Evolutionary conservation across 2,329 filamentous ascomycete genomes (phyloP), one percentile per base, ranked within the genome.

Genomic region (Colletotrichum liaoningense): DNA sequence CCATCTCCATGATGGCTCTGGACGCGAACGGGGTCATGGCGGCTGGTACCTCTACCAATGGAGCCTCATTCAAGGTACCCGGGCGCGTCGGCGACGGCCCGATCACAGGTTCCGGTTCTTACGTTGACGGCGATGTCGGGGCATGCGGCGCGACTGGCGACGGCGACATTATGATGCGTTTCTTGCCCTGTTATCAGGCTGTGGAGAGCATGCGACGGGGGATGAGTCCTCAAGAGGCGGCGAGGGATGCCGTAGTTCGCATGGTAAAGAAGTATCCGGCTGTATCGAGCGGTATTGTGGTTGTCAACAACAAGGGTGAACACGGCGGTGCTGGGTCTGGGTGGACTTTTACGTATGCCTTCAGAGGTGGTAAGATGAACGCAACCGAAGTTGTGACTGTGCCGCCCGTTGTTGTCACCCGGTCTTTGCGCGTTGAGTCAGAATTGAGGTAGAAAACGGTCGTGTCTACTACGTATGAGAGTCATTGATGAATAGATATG

Each of bases 81-180:
- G 88, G 88, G 0, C 84, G 88, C 22, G 88, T 89, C 0, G 88
- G 88, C 19, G 88, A 90, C 66, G 88, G 87, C 0, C 88, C 88
- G 4, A 89, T 90, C 64, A 82, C 84, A 0, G 88, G 88, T 1
- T 88, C 86, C 66, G 88, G 88, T 2, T 88, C 87, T 1, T 90
- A 90, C 75, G 88, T 87, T 3, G 88, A 90, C 74, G 82, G 81
- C 5, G 86, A 88, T 3, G 84, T 88, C 1, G 88, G 88, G 1
- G 88, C 86, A 0, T 90, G 88, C 75, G 88, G 88, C 8, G 87
- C 88, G 2, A 90, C 88, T 0, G 88, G 88, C 1, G 88, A 90
- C 67, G 88, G 88, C 0, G 88, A 90, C 76, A 79, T 89, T 72
- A 89, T 90, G 87, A 88, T 89, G 85, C 83, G 88, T 4, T 89